Conservation (phyloP, 140 eudicot genomes). For the Anethum foeniculum region DNA sequence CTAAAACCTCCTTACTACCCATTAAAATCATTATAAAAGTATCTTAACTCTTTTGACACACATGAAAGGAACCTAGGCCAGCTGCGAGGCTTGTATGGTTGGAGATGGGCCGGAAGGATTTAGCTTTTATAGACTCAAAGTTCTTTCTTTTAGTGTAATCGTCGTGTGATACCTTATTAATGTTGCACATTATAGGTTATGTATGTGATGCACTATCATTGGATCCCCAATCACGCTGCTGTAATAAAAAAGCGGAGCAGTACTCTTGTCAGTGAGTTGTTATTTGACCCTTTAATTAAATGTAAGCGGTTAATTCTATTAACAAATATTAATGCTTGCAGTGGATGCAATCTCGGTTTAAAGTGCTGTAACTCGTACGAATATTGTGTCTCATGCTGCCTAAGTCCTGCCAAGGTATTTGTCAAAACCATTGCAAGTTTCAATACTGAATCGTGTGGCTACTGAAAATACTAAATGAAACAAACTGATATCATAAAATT, state of each 20-base stretch:
- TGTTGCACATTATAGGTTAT: slow-evolving; percentile 37
- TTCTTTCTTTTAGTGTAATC: neutral
- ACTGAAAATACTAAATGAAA: slow-evolving; percentile 3
- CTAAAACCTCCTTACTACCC: neutral
- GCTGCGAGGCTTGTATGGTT: neutral
- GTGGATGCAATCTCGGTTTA: slow-evolving; percentile 77
- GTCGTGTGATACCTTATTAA: neutral
- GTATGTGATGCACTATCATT: slow-evolving; percentile 83
- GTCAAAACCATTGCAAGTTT: neutral
- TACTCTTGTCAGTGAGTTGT: slow-evolving; percentile 78
- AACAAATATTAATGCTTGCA: slow-evolving; percentile 18
- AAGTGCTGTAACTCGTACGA: slow-evolving; percentile 92
- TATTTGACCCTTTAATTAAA: neutral
- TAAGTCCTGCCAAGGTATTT: slow-evolving; percentile 51
- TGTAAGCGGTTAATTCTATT: neutral
- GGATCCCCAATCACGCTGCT: slow-evolving; percentile 75
- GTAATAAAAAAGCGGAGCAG: slow-evolving; percentile 53
- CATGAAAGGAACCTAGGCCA: neutral
- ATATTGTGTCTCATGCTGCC: slow-evolving; percentile 94
- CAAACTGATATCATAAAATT: slow-evolving; percentile 3
- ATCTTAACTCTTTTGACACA: neutral
- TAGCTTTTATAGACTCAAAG: neutral
- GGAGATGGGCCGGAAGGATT: neutral
- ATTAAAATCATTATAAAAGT: neutral
- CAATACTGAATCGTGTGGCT: neutral